A percentile compares a stretch with the other conserved stretches of the same genome.
Evolutionary conservation across 257 asterid genomes (phyloP).

Genomic region (Rubia yunnanensis): DNA sequence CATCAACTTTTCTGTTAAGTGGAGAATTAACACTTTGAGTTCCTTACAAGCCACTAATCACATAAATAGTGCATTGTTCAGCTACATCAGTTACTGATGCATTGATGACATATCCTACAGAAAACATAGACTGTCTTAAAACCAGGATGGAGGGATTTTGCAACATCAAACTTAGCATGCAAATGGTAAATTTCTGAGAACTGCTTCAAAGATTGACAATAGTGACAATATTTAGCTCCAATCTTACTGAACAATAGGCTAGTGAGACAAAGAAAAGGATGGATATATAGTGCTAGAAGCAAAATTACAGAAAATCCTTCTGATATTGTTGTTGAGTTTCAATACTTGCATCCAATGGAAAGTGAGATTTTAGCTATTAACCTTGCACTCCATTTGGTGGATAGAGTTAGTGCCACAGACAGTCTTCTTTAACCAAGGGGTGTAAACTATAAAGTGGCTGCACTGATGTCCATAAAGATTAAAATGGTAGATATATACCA

Average conservation of each 20-base stretch:
- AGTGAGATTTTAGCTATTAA: constrained; percentile 27
- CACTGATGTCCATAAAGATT: constrained; percentile 74
- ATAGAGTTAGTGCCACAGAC: constrained; percentile 27
- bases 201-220: background rate
- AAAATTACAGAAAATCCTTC: constrained; percentile 14
- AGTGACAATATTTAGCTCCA: background rate
- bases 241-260: background rate
- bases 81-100: constrained; percentile 21
- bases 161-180: constrained; percentile 20
- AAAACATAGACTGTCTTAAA: constrained; percentile 22
- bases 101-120: constrained; percentile 19
- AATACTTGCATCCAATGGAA: constrained; percentile 36
- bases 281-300: constrained; percentile 2
- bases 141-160: constrained; percentile 25
- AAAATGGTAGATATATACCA: constrained; percentile 56
- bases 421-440: constrained; percentile 94
- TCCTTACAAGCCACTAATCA: constrained; percentile 23
- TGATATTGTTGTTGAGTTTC: constrained; percentile 7
- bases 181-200: background rate
- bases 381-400: constrained; percentile 24
- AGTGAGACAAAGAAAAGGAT: background rate
- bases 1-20: constrained; percentile 2
- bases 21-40: constrained; percentile 22
- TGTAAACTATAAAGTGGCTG: constrained; percentile 92
- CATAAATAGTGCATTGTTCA: constrained; percentile 13